These are phyloP conservation scores for Nasturtium officinale DNA, from an alignment of 345 rosid species.

Conservation along the genomic window DNA sequence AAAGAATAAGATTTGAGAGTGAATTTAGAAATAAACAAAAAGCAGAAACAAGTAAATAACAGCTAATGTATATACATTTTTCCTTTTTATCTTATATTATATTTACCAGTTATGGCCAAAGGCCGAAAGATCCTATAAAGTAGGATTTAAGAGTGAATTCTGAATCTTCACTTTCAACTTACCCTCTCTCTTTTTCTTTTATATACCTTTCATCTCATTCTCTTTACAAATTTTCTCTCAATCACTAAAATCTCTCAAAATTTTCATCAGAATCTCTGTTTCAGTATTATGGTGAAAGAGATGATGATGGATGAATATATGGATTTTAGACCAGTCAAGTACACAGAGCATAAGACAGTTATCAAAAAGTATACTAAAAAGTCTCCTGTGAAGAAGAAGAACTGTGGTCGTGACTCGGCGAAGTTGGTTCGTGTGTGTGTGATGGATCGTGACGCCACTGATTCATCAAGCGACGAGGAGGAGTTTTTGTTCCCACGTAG, in stretches of 20 bases:
- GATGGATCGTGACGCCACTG: constrained; percentile 83
- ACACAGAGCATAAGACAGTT: constrained; percentile 62
- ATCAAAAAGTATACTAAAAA: constrained; percentile 52
- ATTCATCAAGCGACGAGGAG: constrained; percentile 75
- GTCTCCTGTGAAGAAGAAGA: constrained; percentile 15
- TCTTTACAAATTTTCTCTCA: not conserved
- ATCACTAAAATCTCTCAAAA: not conserved
- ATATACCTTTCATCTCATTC: not conserved
- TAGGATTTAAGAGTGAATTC: constrained; percentile 24
- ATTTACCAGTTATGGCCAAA: constrained; percentile 18
- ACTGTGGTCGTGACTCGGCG: constrained; percentile 24
- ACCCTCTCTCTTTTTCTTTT: not conserved
- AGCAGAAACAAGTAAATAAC: not conserved
- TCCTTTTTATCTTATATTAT: not conserved
- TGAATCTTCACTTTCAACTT: constrained; percentile 31
- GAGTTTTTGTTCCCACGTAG: constrained; percentile 45
- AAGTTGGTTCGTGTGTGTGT: constrained; percentile 62
- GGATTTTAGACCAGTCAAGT: constrained; percentile 58
- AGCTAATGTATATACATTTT: not conserved
- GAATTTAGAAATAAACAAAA: not conserved
- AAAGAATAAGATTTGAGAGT: not conserved
- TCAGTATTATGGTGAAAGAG: not conserved
- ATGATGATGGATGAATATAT: constrained; percentile 25
- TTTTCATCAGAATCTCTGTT: constrained; percentile 26
- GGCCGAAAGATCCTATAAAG: constrained; percentile 38